A percentile compares a stretch with the other conserved stretches of the same genome.
Conservation (phyloP, 768 basidiomycete genomes). For the Boletus patriciae region DNA sequence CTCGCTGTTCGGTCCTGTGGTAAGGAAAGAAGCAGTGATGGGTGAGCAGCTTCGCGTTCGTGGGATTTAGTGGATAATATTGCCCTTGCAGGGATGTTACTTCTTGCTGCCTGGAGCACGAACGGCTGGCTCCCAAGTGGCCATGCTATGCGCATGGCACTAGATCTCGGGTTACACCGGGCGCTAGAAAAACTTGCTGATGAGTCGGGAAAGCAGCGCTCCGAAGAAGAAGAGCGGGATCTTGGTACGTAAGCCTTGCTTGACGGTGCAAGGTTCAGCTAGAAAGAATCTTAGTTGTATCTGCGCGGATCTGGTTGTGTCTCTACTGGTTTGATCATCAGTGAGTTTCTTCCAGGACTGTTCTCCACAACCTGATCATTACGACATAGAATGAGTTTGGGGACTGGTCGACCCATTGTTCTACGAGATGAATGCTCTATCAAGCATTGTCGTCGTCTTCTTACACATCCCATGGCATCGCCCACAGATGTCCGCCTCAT, state of each 20-base stretch:
- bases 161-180: constrained; percentile 90
- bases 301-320: constrained; percentile 91
- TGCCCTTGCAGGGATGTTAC: constrained; percentile 67
- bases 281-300: constrained; percentile 60
- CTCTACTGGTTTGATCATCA: constrained; percentile 97
- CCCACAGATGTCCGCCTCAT: constrained; percentile 88
- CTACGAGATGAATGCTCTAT: constrained; percentile 88
- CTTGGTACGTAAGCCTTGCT: constrained; percentile 51
- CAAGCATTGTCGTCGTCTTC: constrained; percentile 75
- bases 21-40: constrained; percentile 93
- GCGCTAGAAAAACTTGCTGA: constrained; percentile 91
- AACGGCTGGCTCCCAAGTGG: constrained; percentile 95
- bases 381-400: constrained; percentile 74
- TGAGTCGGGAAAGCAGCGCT: constrained; percentile 56
- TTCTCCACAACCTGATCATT: constrained; percentile 12
- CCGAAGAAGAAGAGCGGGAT: constrained; percentile 84
- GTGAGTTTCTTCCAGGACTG: constrained; percentile 44
- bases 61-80: constrained; percentile 3
- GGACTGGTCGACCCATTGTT: constrained; percentile 87
- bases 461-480: constrained; percentile 84
- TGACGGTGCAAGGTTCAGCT: background rate
- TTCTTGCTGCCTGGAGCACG: constrained; percentile 91
- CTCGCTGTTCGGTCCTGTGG: constrained; percentile 90
- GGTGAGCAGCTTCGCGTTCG: constrained; percentile 44
- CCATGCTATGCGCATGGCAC: constrained; percentile 94